These are phyloP conservation scores for Colletotrichum sp. DNA, from an alignment of 2,329 filamentous ascomycete species.

Conservation along the genomic window DNA sequence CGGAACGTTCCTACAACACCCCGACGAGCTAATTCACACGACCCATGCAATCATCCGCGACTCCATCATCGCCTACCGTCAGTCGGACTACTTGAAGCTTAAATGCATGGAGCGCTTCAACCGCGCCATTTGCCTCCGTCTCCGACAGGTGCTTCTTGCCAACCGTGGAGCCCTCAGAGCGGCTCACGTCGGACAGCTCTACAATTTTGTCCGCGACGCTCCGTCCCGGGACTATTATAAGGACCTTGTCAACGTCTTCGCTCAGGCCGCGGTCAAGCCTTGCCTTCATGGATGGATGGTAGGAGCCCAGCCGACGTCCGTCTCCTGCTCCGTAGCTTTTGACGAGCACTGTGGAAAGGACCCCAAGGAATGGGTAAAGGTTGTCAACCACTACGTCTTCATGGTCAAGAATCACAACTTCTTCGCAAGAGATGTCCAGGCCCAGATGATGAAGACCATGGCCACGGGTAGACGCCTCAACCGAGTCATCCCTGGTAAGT, in stretches of 20 bases:
- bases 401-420: background rate
- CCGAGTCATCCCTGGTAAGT: background rate
- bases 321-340: background rate
- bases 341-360: background rate
- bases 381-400: background rate
- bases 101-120: background rate
- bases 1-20: background rate
- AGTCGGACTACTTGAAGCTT: background rate
- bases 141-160: constrained; percentile 3
- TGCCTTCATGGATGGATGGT: constrained; percentile 1
- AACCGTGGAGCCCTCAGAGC: background rate
- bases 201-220: background rate
- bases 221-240: background rate
- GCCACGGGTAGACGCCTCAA: background rate
- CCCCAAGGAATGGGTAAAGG: background rate
- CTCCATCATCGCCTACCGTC: background rate
- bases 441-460: background rate
- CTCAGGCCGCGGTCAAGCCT: constrained; percentile 8
- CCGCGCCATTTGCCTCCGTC: background rate
- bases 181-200: background rate
- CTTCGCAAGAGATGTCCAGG: background rate
- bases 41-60: background rate
- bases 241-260: background rate
- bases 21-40: background rate
- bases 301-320: background rate